Percentiles rank a stretch among this genome's conserved stretches.
Evolutionary conservation across 495 filamentous ascomycete genomes (phyloP).

Genomic region (Talaromyces liani): DNA sequence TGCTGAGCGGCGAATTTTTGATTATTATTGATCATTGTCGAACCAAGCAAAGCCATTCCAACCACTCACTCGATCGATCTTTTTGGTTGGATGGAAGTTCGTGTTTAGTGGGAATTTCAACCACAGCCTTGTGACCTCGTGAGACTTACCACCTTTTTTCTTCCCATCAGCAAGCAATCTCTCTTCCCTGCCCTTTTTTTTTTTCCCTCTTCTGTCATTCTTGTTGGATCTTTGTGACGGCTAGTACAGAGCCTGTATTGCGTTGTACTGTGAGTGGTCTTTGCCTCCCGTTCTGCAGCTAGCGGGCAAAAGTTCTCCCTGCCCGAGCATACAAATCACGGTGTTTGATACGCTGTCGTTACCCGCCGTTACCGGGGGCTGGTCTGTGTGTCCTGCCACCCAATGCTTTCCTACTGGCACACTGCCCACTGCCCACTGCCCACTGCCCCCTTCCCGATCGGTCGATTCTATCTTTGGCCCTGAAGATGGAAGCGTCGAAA

Average conservation of each 20-base stretch:
- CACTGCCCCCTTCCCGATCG: slow-evolving; percentile 5
- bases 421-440: neutral
- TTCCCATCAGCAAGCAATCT: neutral
- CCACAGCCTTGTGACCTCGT: neutral
- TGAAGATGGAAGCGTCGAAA: neutral
- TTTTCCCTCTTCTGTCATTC: neutral
- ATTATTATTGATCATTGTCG: neutral
- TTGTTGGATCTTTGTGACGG: neutral
- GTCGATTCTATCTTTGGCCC: neutral
- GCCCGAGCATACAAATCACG: neutral
- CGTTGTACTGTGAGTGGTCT: neutral
- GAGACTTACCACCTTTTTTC: neutral
- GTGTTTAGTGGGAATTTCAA: neutral
- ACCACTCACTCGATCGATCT: neutral
- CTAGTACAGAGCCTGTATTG: neutral
- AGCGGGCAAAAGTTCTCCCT: neutral
- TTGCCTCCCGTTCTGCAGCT: neutral
- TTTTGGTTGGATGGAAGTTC: neutral
- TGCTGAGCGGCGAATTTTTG: neutral
- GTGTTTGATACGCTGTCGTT: neutral
- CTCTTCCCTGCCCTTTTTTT: neutral
- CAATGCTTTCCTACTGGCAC: neutral
- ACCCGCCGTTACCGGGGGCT: neutral
- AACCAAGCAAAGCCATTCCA: neutral
- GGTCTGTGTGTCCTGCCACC: neutral